These are phyloP conservation scores for Fusarium hainanense DNA, from an alignment of 2,329 filamentous ascomycete genomes.

Conservation along the genomic window DNA sequence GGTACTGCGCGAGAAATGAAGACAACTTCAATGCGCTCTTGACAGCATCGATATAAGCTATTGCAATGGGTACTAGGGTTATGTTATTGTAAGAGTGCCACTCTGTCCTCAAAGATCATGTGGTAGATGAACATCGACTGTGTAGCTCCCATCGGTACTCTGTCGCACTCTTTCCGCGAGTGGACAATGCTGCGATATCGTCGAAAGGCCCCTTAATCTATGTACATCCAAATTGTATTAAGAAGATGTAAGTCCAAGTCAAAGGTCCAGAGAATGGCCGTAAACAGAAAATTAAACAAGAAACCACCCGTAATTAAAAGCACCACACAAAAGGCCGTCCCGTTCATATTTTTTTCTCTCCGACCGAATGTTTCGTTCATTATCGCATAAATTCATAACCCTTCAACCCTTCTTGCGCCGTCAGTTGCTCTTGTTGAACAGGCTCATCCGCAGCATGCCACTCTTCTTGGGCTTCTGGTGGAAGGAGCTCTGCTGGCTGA, in stretches of 20 bases:
- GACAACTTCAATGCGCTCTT: neutral
- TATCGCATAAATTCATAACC: slow-evolving; percentile 35
- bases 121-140: neutral
- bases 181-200: neutral
- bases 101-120: neutral
- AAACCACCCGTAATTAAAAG: slow-evolving; percentile 1
- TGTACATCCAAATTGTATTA: slow-evolving; percentile 26
- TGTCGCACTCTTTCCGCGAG: neutral
- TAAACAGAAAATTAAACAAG: neutral
- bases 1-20: neutral
- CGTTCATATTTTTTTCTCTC: slow-evolving; percentile 10
- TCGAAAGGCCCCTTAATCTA: slow-evolving; percentile 6
- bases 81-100: neutral
- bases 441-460: slow-evolving; percentile 37
- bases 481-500: slow-evolving; percentile 40
- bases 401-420: neutral
- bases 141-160: neutral
- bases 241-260: slow-evolving; percentile 21
- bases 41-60: neutral
- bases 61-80: neutral
- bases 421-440: slow-evolving; percentile 38
- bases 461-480: slow-evolving; percentile 34
- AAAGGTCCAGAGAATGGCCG: neutral
- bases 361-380: slow-evolving; percentile 23
- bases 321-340: slow-evolving; percentile 5